phyloP scores from a whole-genome alignment of 2,329 filamentous ascomycete species.

The Hypoxylon sp. region DNA sequence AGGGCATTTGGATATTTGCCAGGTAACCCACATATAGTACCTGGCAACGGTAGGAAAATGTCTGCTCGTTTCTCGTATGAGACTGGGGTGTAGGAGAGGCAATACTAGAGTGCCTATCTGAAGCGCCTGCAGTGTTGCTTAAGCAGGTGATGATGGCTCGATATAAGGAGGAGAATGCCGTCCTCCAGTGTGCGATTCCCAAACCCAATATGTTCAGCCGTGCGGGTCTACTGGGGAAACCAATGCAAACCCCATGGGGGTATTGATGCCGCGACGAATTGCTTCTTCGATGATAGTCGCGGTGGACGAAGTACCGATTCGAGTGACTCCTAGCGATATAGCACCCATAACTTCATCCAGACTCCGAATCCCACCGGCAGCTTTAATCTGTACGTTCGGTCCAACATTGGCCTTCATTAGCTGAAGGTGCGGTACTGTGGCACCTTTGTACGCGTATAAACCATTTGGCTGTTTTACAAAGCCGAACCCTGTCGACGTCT shows the following conservation, averaged over 20 bases:
- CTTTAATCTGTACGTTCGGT: slow-evolving; percentile 67
- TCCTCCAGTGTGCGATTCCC: background rate
- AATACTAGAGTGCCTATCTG: background rate
- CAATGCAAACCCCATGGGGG: slow-evolving; percentile 27
- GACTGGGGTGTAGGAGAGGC: background rate
- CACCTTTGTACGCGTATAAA: slow-evolving; percentile 67
- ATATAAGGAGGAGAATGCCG: background rate
- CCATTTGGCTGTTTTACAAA: slow-evolving; percentile 70
- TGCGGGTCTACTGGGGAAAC: slow-evolving; percentile 16
- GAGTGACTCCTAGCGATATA: slow-evolving; percentile 67
- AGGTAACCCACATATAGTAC: background rate
- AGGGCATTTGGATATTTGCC: background rate
- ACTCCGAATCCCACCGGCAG: slow-evolving; percentile 69
- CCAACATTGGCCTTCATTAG: slow-evolving; percentile 66
- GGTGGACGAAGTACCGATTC: slow-evolving; percentile 71
- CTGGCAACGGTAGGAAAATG: background rate
- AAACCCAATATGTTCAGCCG: background rate
- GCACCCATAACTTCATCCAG: slow-evolving; percentile 70
- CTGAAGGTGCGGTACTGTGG: slow-evolving; percentile 65
- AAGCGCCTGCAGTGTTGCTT: background rate
- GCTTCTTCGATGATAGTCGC: slow-evolving; percentile 70
- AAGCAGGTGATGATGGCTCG: background rate
- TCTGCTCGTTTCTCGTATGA: background rate
- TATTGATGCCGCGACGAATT: slow-evolving; percentile 54
- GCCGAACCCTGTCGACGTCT: slow-evolving; percentile 73